phyloP scores from a whole-genome alignment of 2,329 filamentous ascomycete genomes.

The Sclerotiophoma versabilis region DNA sequence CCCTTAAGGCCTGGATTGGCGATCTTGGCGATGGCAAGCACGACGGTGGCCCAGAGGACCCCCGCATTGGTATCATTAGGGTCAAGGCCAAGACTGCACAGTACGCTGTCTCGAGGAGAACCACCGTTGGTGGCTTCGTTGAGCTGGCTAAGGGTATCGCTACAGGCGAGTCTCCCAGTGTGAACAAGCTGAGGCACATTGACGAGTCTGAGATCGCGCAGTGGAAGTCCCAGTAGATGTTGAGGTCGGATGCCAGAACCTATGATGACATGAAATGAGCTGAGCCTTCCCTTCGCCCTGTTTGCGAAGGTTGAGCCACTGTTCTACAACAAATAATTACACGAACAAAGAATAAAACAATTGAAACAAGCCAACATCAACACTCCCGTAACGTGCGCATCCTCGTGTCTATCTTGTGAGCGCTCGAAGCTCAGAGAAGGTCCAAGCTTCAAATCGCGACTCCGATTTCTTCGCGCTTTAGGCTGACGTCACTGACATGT shows the following conservation, averaged over 20 bases:
- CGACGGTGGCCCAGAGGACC: constrained; percentile 81
- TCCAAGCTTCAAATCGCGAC: neutral
- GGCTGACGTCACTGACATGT: neutral
- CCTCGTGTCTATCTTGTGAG: neutral
- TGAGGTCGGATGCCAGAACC: neutral
- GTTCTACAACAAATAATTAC: constrained; percentile 1
- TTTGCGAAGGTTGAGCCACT: neutral
- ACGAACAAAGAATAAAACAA: constrained; percentile 15
- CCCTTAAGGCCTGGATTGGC: constrained; percentile 84
- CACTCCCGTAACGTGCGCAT: neutral
- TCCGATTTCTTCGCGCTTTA: neutral
- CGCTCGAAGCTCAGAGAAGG: neutral
- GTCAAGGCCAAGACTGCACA: constrained; percentile 76
- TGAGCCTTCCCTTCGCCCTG: neutral
- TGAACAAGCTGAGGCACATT: constrained; percentile 81
- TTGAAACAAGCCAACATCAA: neutral
- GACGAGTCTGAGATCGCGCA: constrained; percentile 56
- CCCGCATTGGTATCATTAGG: constrained; percentile 80
- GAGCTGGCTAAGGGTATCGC: constrained; percentile 79
- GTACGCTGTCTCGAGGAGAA: constrained; percentile 71
- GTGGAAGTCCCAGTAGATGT: constrained; percentile 43
- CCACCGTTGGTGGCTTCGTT: constrained; percentile 67
- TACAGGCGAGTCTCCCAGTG: constrained; percentile 72
- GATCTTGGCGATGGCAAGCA: constrained; percentile 81
- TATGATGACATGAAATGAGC: neutral